Evolutionary conservation across 2,329 filamentous ascomycete species (phyloP).

Genomic region (Fusarium subtropicale): DNA sequence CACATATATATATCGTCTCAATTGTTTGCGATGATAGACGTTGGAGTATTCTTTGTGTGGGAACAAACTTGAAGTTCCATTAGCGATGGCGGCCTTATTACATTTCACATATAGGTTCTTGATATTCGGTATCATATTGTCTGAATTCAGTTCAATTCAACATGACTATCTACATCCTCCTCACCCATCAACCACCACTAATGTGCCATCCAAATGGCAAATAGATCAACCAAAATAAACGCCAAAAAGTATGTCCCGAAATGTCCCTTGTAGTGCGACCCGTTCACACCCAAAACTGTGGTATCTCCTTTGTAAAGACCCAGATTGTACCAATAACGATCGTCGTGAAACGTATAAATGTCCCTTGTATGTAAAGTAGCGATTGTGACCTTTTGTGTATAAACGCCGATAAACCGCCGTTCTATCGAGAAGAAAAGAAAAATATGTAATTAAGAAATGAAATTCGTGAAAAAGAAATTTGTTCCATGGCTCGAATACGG

Average conservation of each 20-base stretch:
- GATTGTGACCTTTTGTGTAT: slow-evolving; percentile 40
- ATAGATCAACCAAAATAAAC: slow-evolving; percentile 19
- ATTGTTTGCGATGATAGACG: not conserved
- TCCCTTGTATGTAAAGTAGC: slow-evolving; percentile 30
- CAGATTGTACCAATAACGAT: slow-evolving; percentile 35
- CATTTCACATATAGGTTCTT: not conserved
- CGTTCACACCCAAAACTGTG: slow-evolving; percentile 29
- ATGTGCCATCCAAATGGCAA: slow-evolving; percentile 6
- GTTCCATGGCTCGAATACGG: no score
- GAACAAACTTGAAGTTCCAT: not conserved
- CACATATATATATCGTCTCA: not conserved
- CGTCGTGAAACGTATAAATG: slow-evolving; percentile 36
- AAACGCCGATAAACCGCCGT: slow-evolving; percentile 38
- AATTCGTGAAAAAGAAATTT: slow-evolving; percentile 3
- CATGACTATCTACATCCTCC: slow-evolving; percentile 9
- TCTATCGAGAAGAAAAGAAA: slow-evolving; percentile 30
- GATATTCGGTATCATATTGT: not conserved
- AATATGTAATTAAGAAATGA: slow-evolving; percentile 40
- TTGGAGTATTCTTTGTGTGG: not conserved
- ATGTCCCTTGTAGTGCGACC: slow-evolving; percentile 21
- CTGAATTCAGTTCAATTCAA: slow-evolving; percentile 10
- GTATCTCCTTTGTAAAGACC: slow-evolving; percentile 38
- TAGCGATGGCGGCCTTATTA: not conserved
- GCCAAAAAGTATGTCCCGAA: slow-evolving; percentile 11
- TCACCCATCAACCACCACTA: not conserved